These are phyloP conservation scores for Cercospora janseana DNA, from an alignment of 2,329 filamentous ascomycete species.

Conservation along the genomic window DNA sequence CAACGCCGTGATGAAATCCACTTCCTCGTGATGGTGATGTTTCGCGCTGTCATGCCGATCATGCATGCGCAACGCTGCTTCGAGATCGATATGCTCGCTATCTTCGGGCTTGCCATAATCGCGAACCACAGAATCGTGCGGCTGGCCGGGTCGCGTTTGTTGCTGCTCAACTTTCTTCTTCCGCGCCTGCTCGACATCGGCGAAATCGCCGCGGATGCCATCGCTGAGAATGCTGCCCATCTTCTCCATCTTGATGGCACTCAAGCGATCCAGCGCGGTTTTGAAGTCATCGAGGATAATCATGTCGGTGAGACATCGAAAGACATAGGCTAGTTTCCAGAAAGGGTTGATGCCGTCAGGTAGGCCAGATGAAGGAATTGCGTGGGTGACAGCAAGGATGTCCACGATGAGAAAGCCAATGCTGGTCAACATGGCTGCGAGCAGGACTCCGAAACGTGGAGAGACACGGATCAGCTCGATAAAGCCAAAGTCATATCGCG, in stretches of 20 bases:
- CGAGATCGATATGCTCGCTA: constrained; percentile 29
- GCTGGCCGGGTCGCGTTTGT: not conserved
- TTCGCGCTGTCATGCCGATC: constrained; percentile 6
- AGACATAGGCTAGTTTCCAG: constrained; percentile 63
- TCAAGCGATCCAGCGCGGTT: constrained; percentile 52
- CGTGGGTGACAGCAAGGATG: constrained; percentile 56
- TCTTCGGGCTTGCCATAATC: constrained; percentile 10
- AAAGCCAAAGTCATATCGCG: constrained; percentile 57
- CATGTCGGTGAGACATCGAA: constrained; percentile 66
- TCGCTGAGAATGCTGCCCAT: constrained; percentile 32
- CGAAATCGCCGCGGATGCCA: constrained; percentile 30
- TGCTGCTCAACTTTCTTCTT: constrained; percentile 23
- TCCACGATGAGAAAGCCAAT: constrained; percentile 62
- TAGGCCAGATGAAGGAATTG: constrained; percentile 29
- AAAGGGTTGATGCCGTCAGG: constrained; percentile 63
- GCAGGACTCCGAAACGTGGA: constrained; percentile 63
- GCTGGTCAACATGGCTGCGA: constrained; percentile 60
- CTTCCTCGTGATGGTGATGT: constrained; percentile 1
- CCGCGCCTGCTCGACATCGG: constrained; percentile 29
- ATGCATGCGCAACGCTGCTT: constrained; percentile 29
- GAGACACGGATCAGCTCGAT: constrained; percentile 59
- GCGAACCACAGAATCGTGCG: constrained; percentile 7
- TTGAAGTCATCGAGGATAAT: constrained; percentile 69
- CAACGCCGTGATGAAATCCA: constrained; percentile 12
- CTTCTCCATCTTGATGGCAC: constrained; percentile 45